These are phyloP conservation scores for Botrytis elliptica DNA, from an alignment of 2,329 filamentous ascomycete genomes.

Conservation along the genomic window DNA sequence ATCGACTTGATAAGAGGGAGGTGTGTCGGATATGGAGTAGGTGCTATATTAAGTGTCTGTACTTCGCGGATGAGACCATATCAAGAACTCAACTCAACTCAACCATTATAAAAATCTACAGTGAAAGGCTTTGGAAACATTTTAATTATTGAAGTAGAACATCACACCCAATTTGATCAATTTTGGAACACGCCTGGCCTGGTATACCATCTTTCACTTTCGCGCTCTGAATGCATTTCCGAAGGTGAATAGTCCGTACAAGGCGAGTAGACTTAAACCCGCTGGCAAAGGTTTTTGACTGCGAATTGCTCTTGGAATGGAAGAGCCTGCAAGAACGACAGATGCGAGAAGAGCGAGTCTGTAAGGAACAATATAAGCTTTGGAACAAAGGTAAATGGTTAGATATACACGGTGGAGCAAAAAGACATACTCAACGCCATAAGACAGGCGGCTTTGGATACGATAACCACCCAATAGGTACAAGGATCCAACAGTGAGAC, in stretches of 20 bases:
- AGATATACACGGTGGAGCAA: neutral
- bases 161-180: constrained; percentile 31
- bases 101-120: neutral
- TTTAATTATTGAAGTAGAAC: neutral
- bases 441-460: constrained; percentile 70
- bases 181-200: constrained; percentile 23
- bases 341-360: constrained; percentile 80
- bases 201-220: constrained; percentile 38
- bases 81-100: constrained; percentile 13
- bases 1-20: neutral
- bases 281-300: constrained; percentile 81
- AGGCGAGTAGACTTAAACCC: constrained; percentile 73
- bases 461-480: constrained; percentile 79
- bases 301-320: constrained; percentile 83
- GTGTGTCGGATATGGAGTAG: neutral
- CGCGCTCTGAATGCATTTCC: constrained; percentile 59
- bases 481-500: constrained; percentile 74
- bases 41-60: neutral
- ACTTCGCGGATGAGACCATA: neutral
- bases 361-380: constrained; percentile 2
- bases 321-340: constrained; percentile 76
- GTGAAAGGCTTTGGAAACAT: neutral
- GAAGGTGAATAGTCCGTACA: constrained; percentile 77
- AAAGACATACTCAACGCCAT: constrained; percentile 65
- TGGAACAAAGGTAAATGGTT: neutral